Evolutionary conservation across 345 rosid genomes (phyloP).

Genomic region (Hibiscus mutabilis): DNA sequence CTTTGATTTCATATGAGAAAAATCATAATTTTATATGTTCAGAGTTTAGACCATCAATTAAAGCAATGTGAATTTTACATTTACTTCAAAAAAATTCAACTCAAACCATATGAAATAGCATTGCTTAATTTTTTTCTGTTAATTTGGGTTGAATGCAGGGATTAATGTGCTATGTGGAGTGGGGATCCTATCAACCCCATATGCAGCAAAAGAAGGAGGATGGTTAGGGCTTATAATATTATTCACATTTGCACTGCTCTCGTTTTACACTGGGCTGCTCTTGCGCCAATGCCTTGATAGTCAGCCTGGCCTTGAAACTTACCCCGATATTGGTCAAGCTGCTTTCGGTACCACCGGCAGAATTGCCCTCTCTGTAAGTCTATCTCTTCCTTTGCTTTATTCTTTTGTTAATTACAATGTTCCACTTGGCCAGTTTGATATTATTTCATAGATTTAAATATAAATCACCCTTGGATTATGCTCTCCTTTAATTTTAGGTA

Average conservation of each 20-base stretch:
- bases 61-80: not conserved
- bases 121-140: not conserved
- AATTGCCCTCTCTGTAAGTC: constrained; percentile 61
- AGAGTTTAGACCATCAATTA: not conserved
- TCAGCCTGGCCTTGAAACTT: constrained; percentile 77
- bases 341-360: constrained; percentile 80
- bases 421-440: no score
- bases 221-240: constrained; percentile 73
- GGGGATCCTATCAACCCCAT: constrained; percentile 90
- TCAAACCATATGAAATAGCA: not conserved
- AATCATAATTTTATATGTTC: not conserved
- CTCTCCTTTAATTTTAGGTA: no score
- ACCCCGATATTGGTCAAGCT: constrained; percentile 93
- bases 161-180: constrained; percentile 95
- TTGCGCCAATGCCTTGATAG: constrained; percentile 79
- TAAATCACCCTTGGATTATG: no score
- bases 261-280: constrained; percentile 84
- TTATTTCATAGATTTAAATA: no score
- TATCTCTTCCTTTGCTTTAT: not conserved
- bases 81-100: not conserved
- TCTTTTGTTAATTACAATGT: not conserved
- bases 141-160: constrained; percentile 34
- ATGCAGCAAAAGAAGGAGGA: constrained; percentile 93
- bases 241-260: constrained; percentile 56
- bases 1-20: not conserved